Base-by-base conservation (phyloP, 176 grass and related monocot species). In the Zoysia pacifica region DNA sequence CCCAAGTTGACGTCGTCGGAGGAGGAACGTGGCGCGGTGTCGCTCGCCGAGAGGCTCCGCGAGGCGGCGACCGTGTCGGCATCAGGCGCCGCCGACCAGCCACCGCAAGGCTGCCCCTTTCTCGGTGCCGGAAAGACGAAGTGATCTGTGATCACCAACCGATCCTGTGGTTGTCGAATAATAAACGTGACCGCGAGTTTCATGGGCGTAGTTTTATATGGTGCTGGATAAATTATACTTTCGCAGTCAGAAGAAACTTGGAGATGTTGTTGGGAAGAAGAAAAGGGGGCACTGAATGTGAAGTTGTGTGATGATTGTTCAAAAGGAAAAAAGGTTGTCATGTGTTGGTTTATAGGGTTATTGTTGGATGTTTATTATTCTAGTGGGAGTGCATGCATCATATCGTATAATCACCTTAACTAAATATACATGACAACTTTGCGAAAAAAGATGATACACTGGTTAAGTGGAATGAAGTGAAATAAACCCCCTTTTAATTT, bases 91-190 rank as follows among this genome's bases (percentile, higher is more conserved):
- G 86, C 12, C 18, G 87, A 13, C 77, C 7, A 72, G 56, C 65
- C 51, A 28, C n/a, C 12, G 71, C 65, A 65, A 9, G 42, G 42
- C 8, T 89, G 78, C 37, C 87, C 82, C 66, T 89, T 85, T 48
- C 87, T 60, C 83, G 53, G 9, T 58, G n/a, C 87, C 5, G 66
- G 49, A 2, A 85, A 85, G 82, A 58, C 43, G 3, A 2, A 66
- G 59, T 85, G 49, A 89, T 62, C 36, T 28, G 28, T 28, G 28
- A 9, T 36, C 59, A 18, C 1, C 76, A 41, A 16, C 20, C 43
- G 8, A 62, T 37, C n/a, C 56, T 7, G 56, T 60, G 1, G 6
- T 39, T 2, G 74, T 6, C 38, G 59, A 69, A 53, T 65, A 63
- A 18, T n/a, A 66, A 66, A 45, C 71, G 71, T 77, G 61, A 42